Percentiles rank a stretch among this genome's conserved stretches.
Conservation (phyloP, 2,329 filamentous ascomycete genomes). For the Xylariaceae sp. region DNA sequence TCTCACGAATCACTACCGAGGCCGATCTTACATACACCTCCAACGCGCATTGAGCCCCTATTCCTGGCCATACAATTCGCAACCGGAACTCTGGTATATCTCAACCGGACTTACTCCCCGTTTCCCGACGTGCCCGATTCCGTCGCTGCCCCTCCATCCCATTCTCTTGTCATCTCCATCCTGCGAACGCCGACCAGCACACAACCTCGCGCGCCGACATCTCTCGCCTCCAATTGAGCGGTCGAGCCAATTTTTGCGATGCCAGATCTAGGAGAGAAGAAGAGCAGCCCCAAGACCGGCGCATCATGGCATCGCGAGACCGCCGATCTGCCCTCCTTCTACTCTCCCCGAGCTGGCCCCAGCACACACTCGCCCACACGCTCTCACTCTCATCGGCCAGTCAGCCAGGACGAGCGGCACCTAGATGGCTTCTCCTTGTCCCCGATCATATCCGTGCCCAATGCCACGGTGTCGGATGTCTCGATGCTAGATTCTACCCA, state of each 20-base stretch:
- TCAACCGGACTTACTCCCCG: no score
- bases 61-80: no score
- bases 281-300: neutral
- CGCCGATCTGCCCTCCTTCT: slow-evolving; percentile 43
- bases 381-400: slow-evolving; percentile 3
- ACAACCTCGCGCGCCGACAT: no score
- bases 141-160: no score
- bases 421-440: slow-evolving; percentile 37
- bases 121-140: no score
- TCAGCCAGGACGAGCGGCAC: slow-evolving; percentile 10
- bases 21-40: no score
- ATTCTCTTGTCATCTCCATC: no score
- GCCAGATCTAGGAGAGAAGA: slow-evolving; percentile 7
- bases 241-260: slow-evolving; percentile 1
- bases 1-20: no score
- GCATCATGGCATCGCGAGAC: slow-evolving; percentile 24
- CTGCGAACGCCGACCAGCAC: no score
- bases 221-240: neutral
- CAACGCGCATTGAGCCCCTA: no score
- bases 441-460: slow-evolving; percentile 9
- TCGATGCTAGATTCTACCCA: slow-evolving; percentile 9
- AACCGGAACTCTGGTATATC: no score
- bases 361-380: neutral
- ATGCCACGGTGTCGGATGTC: slow-evolving; percentile 2
- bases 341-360: slow-evolving; percentile 36